Percentiles rank a stretch among this genome's conserved stretches.
phyloP scores from a whole-genome alignment of 305 asterid species.

The Solanum hybrid region DNA sequence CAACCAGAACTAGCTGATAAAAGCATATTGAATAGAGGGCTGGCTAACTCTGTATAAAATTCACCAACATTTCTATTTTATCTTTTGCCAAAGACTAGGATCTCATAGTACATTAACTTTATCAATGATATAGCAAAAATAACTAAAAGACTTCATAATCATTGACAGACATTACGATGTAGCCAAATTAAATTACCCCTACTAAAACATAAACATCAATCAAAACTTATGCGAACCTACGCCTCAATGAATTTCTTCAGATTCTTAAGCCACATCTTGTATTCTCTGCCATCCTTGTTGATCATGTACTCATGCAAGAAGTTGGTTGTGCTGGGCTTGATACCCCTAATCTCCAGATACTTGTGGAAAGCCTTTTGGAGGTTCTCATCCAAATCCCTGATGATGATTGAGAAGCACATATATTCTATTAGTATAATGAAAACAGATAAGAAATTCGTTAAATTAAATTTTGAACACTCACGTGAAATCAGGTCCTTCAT shows the following conservation, averaged over 20 bases:
- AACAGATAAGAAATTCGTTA: background rate
- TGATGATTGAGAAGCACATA: background rate
- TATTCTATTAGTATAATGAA: background rate
- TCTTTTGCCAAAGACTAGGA: background rate
- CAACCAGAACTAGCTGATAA: background rate
- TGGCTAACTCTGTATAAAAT: background rate
- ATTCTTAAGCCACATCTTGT: slow-evolving; percentile 59
- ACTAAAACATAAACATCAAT: background rate
- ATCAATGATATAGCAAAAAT: background rate
- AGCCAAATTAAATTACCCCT: background rate
- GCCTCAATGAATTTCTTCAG: slow-evolving; percentile 57
- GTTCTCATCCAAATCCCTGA: slow-evolving; percentile 87
- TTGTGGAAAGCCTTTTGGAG: slow-evolving; percentile 88
- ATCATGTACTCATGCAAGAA: slow-evolving; percentile 81
- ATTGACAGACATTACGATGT: background rate
- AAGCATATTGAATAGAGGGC: background rate
- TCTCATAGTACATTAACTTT: background rate
- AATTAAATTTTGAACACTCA: slow-evolving; percentile 20
- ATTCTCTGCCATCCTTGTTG: slow-evolving; percentile 65
- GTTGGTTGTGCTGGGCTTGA: slow-evolving; percentile 69
- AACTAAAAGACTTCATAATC: background rate
- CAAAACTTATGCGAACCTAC: background rate
- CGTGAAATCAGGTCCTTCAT: slow-evolving; percentile 83
- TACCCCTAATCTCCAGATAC: slow-evolving; percentile 79
- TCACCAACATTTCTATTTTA: background rate